Conservation (phyloP, 805 yeast genomes). For the Candida insectalens region DNA sequence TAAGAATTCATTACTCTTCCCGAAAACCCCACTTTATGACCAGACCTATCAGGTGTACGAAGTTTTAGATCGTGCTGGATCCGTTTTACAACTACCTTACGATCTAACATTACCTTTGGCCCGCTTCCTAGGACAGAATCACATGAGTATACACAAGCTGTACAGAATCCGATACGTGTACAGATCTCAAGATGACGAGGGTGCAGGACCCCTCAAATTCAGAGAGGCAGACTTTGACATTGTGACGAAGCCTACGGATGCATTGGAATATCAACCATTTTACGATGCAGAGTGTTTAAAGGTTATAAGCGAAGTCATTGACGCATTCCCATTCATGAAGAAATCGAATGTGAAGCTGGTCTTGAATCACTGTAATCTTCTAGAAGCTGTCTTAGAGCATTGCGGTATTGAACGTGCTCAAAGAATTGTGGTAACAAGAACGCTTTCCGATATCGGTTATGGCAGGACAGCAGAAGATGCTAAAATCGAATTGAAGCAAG, state of each 20-base stretch:
- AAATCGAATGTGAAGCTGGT: conserved; percentile 46
- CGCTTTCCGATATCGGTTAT: conserved; percentile 69
- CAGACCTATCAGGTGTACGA: conserved; percentile 63
- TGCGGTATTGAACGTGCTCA: conserved; percentile 76
- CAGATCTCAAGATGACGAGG: conserved; percentile 49
- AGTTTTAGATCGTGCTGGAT: conserved; percentile 76
- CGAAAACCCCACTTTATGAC: conserved; percentile 65
- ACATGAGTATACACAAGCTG: conserved; percentile 44
- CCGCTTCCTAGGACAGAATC: conserved; percentile 61
- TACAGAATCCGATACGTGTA: conserved; percentile 76
- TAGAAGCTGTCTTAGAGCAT: conserved; percentile 69
- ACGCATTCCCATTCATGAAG: conserved; percentile 58
- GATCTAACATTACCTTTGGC: conserved; percentile 90
- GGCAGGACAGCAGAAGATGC: conserved; percentile 57
- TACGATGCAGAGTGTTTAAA: conserved; percentile 87
- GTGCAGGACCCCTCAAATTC: conserved; percentile 68
- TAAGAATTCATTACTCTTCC: conserved; percentile 62
- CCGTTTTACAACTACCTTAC: conserved; percentile 80
- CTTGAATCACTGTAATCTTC: conserved; percentile 72
- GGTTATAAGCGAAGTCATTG: conserved; percentile 66
- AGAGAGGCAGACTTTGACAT: conserved; percentile 86
- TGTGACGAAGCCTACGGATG: conserved; percentile 30
- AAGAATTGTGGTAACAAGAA: conserved; percentile 53
- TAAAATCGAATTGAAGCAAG: conserved; percentile 37
- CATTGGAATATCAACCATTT: conserved; percentile 29